Conservation (phyloP, 176 grass and related monocot genomes). For the Luzula sylvatica region DNA sequence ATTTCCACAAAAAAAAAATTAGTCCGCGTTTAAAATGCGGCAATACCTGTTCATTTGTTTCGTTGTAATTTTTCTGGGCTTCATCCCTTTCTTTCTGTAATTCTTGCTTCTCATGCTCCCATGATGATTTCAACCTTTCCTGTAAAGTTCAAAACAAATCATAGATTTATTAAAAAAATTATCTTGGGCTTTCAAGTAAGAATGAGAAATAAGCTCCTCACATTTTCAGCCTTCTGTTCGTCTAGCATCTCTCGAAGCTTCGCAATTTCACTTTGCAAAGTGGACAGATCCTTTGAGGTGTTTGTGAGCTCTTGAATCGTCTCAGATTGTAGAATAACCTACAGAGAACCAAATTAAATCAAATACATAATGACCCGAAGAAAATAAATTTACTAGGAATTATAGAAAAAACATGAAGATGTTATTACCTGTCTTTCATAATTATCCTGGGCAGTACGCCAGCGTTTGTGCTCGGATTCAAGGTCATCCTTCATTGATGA, state of each 20-base stretch:
- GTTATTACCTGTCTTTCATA: constrained; percentile 86
- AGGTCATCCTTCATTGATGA: constrained; percentile 63
- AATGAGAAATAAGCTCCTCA: constrained; percentile 27
- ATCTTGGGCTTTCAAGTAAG: not conserved
- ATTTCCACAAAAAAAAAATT: constrained; percentile 6
- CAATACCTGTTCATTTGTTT: constrained; percentile 91
- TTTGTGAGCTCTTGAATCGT: constrained; percentile 95
- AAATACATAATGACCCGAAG: not conserved
- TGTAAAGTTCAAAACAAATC: constrained; percentile 6
- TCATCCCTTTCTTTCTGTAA: constrained; percentile 56
- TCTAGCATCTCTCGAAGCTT: constrained; percentile 66
- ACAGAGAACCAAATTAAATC: constrained; percentile 9
- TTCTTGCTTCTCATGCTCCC: constrained; percentile 65
- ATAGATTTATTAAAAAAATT: not conserved
- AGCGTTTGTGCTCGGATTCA: constrained; percentile 66
- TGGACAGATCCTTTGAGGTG: constrained; percentile 82
- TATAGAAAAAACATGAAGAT: not conserved
- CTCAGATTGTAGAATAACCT: constrained; percentile 96
- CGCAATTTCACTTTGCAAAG: constrained; percentile 63
- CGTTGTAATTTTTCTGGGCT: constrained; percentile 62
- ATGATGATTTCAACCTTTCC: constrained; percentile 33
- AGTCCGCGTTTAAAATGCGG: too few relatives aligned
- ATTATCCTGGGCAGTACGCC: constrained; percentile 75
- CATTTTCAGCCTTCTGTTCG: constrained; percentile 70
- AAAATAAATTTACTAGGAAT: too few relatives aligned